Conservation (phyloP, 169 alveolate species). For the Nephromyces sp. region DNA sequence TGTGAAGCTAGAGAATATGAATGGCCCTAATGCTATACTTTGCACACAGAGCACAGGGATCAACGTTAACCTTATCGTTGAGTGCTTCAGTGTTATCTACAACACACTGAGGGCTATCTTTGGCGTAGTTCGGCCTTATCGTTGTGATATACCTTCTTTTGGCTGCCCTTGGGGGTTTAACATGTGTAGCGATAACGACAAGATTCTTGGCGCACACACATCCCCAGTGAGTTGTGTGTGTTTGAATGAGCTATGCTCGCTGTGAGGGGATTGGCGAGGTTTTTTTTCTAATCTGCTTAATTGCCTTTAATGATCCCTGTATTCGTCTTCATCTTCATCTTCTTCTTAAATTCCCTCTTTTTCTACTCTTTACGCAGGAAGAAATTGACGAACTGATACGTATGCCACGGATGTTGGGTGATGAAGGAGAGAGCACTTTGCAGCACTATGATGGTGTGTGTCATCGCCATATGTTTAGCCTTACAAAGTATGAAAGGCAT, state of each 20-base stretch:
- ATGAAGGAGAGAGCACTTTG: not conserved
- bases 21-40: conserved; percentile 1
- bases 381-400: not conserved
- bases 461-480: conserved; percentile 8
- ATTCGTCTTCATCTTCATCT: no score
- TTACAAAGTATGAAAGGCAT: conserved; percentile 1
- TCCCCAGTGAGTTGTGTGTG: not conserved
- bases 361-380: not conserved
- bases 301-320: not conserved
- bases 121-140: conserved; percentile 1
- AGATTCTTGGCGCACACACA: not conserved
- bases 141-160: conserved; percentile 11
- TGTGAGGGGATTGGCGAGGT: not conserved
- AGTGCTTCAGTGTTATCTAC: not conserved
- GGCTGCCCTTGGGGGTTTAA: conserved; percentile 23
- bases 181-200: not conserved
- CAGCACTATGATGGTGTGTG: conserved; percentile 9
- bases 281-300: not conserved
- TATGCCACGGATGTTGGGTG: not conserved
- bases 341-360: no score
- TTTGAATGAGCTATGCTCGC: not conserved
- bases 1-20: not conserved
- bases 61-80: not conserved
- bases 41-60: conserved; percentile 6
- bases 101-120: not conserved